These are phyloP conservation scores for Penicillium psychrosexuale DNA, from an alignment of 2,329 filamentous ascomycete species.

Conservation along the genomic window DNA sequence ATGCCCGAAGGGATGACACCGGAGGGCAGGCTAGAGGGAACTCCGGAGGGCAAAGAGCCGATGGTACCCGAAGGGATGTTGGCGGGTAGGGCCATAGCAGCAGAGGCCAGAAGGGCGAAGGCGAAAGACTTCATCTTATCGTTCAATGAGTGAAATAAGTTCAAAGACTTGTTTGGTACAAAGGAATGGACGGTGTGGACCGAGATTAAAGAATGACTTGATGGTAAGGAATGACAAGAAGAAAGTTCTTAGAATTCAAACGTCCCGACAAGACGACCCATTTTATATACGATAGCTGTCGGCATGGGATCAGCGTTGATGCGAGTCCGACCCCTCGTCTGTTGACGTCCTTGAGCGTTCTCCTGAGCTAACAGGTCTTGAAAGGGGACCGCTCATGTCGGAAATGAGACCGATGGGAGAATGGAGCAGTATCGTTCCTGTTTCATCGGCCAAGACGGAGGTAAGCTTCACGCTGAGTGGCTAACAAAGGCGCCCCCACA, in stretches of 20 bases:
- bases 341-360: conserved; percentile 4
- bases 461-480: conserved; percentile 9
- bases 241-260: conserved; percentile 15
- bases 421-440: not conserved
- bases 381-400: not conserved
- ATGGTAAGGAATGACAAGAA: conserved; percentile 9
- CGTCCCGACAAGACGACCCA: not conserved
- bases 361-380: conserved; percentile 12
- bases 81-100: conserved; percentile 19
- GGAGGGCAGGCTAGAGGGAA: conserved; percentile 14
- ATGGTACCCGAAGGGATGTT: conserved; percentile 8
- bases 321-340: not conserved
- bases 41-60: conserved; percentile 3
- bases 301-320: conserved; percentile 6
- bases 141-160: conserved; percentile 21
- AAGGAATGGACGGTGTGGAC: conserved; percentile 2
- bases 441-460: conserved; percentile 2
- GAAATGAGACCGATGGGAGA: conserved; percentile 8
- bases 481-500: not conserved
- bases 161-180: not conserved
- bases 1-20: conserved; percentile 7
- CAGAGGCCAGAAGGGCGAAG: conserved; percentile 20
- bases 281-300: conserved; percentile 12
- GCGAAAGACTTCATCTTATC: conserved; percentile 25
- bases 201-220: not conserved